Base-by-base conservation (phyloP, 2,329 filamentous ascomycete genomes). In the Hortaea sp. region DNA sequence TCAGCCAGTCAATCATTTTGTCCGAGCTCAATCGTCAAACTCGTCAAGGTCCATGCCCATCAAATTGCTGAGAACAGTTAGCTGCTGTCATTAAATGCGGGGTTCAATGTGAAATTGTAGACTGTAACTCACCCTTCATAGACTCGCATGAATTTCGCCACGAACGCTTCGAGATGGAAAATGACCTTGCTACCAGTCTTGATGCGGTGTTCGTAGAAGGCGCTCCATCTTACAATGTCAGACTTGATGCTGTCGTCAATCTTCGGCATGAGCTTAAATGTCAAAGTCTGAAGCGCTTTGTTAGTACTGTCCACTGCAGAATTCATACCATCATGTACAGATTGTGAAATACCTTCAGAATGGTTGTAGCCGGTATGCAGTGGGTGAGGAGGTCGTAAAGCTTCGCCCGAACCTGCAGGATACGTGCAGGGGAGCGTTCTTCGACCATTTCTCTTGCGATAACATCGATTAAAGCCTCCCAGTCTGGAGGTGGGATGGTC, bases 311-410 rank as follows among this genome's bases (percentile, higher is more conserved):
- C 20, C 20, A 20, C 20, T 20, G 4, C 20, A 20, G 4, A 2
- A 9, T 5, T 10, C 20, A 42, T 30, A 2, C 27, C 40, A 7
- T n/a, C 10, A 20, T 29, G 11, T 29, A 9, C 40, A 30, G 40
- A 9, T 2, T 42, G 27, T 9, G 37, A 3, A 13, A 11, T 61
- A 76, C 75, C 72, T 95, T 95, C 57, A 98, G 76, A 52, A 98
- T 89, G 1, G 85, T 94, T 0, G 90, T 95, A 2, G 92, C 78
- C 10, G 94, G 92, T 62, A 98, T 98, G 67, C 94, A 98, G 66
- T 98, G 92, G 5, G 90, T 94, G 41, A 98, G 76, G 31, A 98
- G 77, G 63, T 98, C 92, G 69, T 98, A 98, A n/a, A 98, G 77
- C 67, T 95, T 94, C 7, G 88, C 82, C 52, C 92, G 81, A 41